Evolutionary conservation across 2,329 filamentous ascomycete species (phyloP), one percentile per base, ranked within the genome.

Genomic region (Neonectria ditissima): DNA sequence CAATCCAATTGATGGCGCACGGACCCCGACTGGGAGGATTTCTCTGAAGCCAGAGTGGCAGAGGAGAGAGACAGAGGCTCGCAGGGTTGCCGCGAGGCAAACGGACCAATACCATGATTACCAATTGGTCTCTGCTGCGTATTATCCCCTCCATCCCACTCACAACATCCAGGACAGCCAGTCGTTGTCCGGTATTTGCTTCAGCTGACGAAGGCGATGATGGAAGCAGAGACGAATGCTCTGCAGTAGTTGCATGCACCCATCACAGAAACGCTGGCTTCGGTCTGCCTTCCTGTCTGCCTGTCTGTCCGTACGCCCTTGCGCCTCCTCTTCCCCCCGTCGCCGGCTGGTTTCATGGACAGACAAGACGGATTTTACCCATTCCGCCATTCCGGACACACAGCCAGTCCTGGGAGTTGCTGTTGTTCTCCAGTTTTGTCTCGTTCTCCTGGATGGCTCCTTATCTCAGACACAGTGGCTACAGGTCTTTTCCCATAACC

Each of bases 81-180:
- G n/a, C 54, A 58, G 50, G 48, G 55, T 63, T 63, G 24, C 68
- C 47, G 52, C 68, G 18, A 10, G 47, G 39, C 58, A 59, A 28
- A 34, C 37, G 34, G 34, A 62, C 70, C 60, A 68, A 70, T 70
- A 59, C 62, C 58, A 45, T 65, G 54, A 58, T 63, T 66, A 59
- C 70, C 63, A 68, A 70, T 61, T 64, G 63, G 50, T 63, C 56
- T 51, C 22, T 37, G 34, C 34, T 37, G 34, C 34, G 34, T n/a
- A 37, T 37, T 53, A 51, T 48, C n/a, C 18, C 50, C n/a, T 37
- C 48, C 30, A 28, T 56, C 26, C 4, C 20, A 37, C 20, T 39
- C 43, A 28, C 52, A 56, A 55, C n/a, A 43, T 41, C 57, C 39
- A 50, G 43, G 53, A 39, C 48, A 64, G 45, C 70, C 70, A 69